Evolutionary conservation across 345 rosid species (phyloP), one percentile per base, ranked within the genome.

Genomic region (Acer saccharum): DNA sequence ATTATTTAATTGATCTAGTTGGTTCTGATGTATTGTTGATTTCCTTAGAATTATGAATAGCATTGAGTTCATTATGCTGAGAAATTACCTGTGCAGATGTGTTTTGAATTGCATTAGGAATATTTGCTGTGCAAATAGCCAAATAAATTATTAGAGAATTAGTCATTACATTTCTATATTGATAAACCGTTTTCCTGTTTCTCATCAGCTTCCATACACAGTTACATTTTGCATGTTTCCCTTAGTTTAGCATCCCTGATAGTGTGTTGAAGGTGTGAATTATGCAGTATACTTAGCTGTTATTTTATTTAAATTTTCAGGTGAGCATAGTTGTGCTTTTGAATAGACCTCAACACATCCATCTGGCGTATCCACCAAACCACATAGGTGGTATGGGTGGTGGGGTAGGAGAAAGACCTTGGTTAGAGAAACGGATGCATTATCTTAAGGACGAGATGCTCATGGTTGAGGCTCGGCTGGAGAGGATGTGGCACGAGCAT

Each of bases 391-490:
- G 82, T 77, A 67, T 75, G 75, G 78, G 81, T 9, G 72, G 57
- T 39, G 79, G 80, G 69, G 70, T 39, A 0, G 76, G 84, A 17
- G 85, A 83, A 76, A 85, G 87, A 65, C 58, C 81, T 8, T 91
- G 98, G 95, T 66, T 91, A 81, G 97, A 95, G 84, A 90, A 87
- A 83, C 87, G 91, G 82, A 65, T 87, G 75, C 93, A 90, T 83
- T 84, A 92, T 82, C 92, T 92, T 46, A 86, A 91, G 76, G 92
- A 91, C 9, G 96, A 91, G 85, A 87, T 95, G 87, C 74, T 87
- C 39, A 90, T 90, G 91, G 90, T 87, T 6, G 98, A 92, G 86
- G 87, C 86, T 65, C 87, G 89, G 84, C 81, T 91, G 58, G 93
- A 92, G 89, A 87, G 96, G 83, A 87, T 92, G 91, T 84, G 78